phyloP scores from a whole-genome alignment of 192 early-diverging fungal genomes.

The Backusella morwellensis region DNA sequence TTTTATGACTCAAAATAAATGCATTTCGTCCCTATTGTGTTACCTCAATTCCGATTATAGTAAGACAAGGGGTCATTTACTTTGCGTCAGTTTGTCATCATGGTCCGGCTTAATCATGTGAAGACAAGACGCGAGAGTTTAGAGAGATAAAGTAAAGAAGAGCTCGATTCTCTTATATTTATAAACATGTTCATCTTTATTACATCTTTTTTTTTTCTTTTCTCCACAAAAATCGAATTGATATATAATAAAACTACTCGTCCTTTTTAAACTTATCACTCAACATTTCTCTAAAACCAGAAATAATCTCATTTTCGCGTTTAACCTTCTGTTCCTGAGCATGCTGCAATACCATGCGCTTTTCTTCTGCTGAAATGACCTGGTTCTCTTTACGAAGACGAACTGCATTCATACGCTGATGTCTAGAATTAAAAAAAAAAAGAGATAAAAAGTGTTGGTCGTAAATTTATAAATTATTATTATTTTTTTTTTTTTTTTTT shows the following conservation, averaged over 20 bases:
- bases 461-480: neutral
- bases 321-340: slow-evolving; percentile 87
- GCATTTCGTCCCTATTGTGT: neutral
- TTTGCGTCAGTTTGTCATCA: too few species aligned
- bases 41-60: neutral
- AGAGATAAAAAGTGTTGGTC: neutral
- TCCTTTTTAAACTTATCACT: slow-evolving; percentile 45
- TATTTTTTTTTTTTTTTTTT: too few species aligned
- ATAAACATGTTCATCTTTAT: too few species aligned
- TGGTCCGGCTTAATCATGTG: too few species aligned
- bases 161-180: too few species aligned
- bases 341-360: slow-evolving; percentile 79
- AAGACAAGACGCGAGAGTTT: too few species aligned
- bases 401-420: slow-evolving; percentile 93
- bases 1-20: slow-evolving; percentile 6
- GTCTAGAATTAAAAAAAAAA: slow-evolving; percentile 34
- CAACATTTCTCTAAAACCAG: slow-evolving; percentile 88
- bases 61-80: neutral
- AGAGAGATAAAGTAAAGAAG: too few species aligned
- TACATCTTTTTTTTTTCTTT: neutral
- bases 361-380: slow-evolving; percentile 94
- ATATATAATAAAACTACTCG: neutral
- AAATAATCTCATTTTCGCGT: slow-evolving; percentile 91
- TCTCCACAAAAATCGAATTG: neutral
- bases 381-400: slow-evolving; percentile 97